Conservation (phyloP, 1,284 basidiomycete species). For the Boletus holoroseus region DNA sequence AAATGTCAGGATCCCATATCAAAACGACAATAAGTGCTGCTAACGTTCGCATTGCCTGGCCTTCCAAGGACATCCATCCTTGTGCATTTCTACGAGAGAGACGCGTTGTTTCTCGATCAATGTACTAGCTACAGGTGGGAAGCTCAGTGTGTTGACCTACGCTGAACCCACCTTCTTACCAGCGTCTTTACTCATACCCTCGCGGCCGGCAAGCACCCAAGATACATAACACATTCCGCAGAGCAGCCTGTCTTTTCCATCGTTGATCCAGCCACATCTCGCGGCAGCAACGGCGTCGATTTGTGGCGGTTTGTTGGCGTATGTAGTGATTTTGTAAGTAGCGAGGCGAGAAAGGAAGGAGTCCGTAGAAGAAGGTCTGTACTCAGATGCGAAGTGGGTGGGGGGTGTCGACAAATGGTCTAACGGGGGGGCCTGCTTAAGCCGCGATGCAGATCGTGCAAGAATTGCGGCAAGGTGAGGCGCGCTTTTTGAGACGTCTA, state of each 20-base stretch:
- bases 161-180: constrained; percentile 48
- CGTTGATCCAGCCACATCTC: constrained; percentile 73
- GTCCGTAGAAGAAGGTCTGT: constrained; percentile 67
- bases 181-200: constrained; percentile 65
- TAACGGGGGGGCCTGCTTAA: constrained; percentile 37
- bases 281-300: constrained; percentile 74
- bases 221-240: constrained; percentile 65
- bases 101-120: constrained; percentile 66
- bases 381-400: constrained; percentile 49
- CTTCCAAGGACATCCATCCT: constrained; percentile 77
- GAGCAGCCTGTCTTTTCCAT: constrained; percentile 67
- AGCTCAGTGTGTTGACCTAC: constrained; percentile 16
- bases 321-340: constrained; percentile 72
- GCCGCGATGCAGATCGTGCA: constrained; percentile 51
- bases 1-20: constrained; percentile 5
- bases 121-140: constrained; percentile 45
- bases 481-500: constrained; percentile 47
- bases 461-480: constrained; percentile 66
- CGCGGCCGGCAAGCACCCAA: constrained; percentile 63
- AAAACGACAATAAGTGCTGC: constrained; percentile 9
- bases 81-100: constrained; percentile 63
- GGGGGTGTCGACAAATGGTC: constrained; percentile 26
- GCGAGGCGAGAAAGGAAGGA: constrained; percentile 67
- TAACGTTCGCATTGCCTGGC: constrained; percentile 69
- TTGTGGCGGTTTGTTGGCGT: constrained; percentile 64